These are phyloP conservation scores for Psilocybe mexicana DNA, from an alignment of 1,284 basidiomycete genomes.

Conservation along the genomic window DNA sequence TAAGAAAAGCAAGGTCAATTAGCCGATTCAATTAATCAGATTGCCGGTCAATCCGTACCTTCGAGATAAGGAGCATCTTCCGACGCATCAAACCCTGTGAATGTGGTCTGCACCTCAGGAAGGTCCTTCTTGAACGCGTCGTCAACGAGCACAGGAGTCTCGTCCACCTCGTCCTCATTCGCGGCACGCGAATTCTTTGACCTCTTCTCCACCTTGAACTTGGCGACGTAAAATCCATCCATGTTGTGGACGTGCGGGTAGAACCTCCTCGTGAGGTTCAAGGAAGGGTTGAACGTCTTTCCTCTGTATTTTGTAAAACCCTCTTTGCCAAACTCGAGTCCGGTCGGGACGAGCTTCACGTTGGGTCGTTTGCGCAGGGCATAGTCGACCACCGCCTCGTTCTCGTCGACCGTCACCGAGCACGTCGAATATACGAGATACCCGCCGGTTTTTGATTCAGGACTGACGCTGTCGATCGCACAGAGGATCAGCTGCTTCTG, in stretches of 20 bases:
- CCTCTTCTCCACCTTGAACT: slow-evolving; percentile 90
- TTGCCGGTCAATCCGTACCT: slow-evolving; percentile 45
- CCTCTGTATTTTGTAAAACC: slow-evolving; percentile 92
- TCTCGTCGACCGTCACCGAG: slow-evolving; percentile 97
- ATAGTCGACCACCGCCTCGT: slow-evolving; percentile 98
- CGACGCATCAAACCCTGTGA: slow-evolving; percentile 58
- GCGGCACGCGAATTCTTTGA: slow-evolving; percentile 48
- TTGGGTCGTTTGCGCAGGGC: slow-evolving; percentile 97
- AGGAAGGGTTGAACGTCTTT: slow-evolving; percentile 81
- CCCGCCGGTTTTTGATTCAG: slow-evolving; percentile 89
- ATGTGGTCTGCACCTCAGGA: slow-evolving; percentile 21
- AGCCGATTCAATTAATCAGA: slow-evolving; percentile 3
- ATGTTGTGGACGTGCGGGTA: slow-evolving; percentile 93
- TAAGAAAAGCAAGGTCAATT: neutral
- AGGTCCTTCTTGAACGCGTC: slow-evolving; percentile 31
- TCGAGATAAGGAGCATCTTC: slow-evolving; percentile 70
- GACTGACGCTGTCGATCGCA: slow-evolving; percentile 94
- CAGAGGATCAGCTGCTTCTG: slow-evolving; percentile 99
- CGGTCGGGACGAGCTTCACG: slow-evolving; percentile 91
- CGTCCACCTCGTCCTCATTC: slow-evolving; percentile 39
- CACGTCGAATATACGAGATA: slow-evolving; percentile 99
- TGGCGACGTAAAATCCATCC: slow-evolving; percentile 99
- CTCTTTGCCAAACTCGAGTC: slow-evolving; percentile 90
- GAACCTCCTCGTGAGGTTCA: slow-evolving; percentile 85
- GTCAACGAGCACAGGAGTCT: slow-evolving; percentile 24